These are phyloP conservation scores for Piromyces finnis DNA, from an alignment of 192 early-diverging fungal genomes.

Conservation along the genomic window DNA sequence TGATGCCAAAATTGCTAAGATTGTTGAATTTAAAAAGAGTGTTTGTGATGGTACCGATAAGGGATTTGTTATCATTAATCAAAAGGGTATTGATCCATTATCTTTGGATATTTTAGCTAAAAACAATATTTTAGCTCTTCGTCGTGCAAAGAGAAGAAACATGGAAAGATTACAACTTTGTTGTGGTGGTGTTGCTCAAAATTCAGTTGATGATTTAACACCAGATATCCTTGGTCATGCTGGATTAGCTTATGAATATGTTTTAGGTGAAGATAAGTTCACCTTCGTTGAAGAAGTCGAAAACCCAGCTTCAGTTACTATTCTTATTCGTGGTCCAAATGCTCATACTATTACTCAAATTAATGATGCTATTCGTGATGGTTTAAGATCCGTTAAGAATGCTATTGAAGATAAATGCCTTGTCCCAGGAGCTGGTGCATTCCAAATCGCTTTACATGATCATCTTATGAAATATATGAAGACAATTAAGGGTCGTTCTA, in stretches of 20 bases:
- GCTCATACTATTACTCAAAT: slow-evolving; percentile 81
- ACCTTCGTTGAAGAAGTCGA: slow-evolving; percentile 94
- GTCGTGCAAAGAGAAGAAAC: slow-evolving; percentile 96
- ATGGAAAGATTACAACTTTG: slow-evolving; percentile 96
- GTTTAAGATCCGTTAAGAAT: slow-evolving; percentile 94
- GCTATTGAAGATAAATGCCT: slow-evolving; percentile 82
- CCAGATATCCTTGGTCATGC: slow-evolving; percentile 72
- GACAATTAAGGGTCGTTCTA: slow-evolving; percentile 74
- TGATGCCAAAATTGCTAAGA: slow-evolving; percentile 80
- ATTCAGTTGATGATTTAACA: slow-evolving; percentile 91
- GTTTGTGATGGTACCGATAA: slow-evolving; percentile 70
- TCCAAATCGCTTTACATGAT: slow-evolving; percentile 71
- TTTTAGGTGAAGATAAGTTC: slow-evolving; percentile 95
- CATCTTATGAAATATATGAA: slow-evolving; percentile 81
- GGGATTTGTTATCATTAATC: slow-evolving; percentile 94
- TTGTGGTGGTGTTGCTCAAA: slow-evolving; percentile 88
- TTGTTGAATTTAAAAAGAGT: slow-evolving; percentile 92
- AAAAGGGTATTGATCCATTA: slow-evolving; percentile 97
- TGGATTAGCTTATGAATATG: slow-evolving; percentile 87
- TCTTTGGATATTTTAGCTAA: slow-evolving; percentile 92
- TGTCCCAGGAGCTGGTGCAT: slow-evolving; percentile 88
- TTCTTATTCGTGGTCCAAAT: slow-evolving; percentile 81
- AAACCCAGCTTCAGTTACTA: slow-evolving; percentile 74
- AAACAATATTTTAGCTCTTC: slow-evolving; percentile 81
- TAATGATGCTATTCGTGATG: slow-evolving; percentile 95